Base-by-base conservation (phyloP, 352 stramenopile species). In the Phytophthora lateralis region DNA sequence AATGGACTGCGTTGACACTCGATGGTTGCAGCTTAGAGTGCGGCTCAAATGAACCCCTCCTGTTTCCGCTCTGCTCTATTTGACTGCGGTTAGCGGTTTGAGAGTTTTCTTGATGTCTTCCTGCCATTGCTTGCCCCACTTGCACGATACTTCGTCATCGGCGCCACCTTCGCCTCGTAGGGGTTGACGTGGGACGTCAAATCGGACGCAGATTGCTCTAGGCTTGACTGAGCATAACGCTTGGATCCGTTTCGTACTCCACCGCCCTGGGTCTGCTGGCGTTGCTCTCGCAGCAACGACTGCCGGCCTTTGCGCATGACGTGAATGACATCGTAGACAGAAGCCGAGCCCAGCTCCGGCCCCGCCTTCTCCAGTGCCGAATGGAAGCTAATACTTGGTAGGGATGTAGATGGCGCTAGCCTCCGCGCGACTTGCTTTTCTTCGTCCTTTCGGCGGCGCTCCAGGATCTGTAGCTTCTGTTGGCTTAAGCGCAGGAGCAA, bases 271-370 rank as follows among this genome's bases (percentile, higher is more conserved):
- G 35, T 9, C 8, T 39, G 30, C 21, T 45, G 59, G 12, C 27
- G 54, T 44, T 71, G 60, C 15, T 65, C 47, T 3, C 48, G 56
- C 12, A 59, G 44, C 24, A 75, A 32, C 7, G 66, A 71, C 53
- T 63, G 51, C 1, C 66, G 66, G 5, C 55, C 66, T 50, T 75
- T 75, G 34, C 66, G 66, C 55, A 71, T 66, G 41, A 75, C 61
- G 14, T 75, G 66, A 14, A 75, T 58, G 29, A 75, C 66, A 43
- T 71, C 66, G 17, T 71, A 67, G 32, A 75, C 66, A 11, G 66
- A 49, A 9, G 59, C 56, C 4, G 61, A 52, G 17, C 26, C 39
- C 6, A 60, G 21, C 21, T 41, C 24, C 14, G 44, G 17, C 9
- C 48, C 41, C 11, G 32, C 41, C 26, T 58, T 47, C n/a, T 63